Evolutionary conservation across 805 yeast genomes (phyloP), one percentile per base, ranked within the genome.

Genomic region (Schwanniomyces polymorphus): DNA sequence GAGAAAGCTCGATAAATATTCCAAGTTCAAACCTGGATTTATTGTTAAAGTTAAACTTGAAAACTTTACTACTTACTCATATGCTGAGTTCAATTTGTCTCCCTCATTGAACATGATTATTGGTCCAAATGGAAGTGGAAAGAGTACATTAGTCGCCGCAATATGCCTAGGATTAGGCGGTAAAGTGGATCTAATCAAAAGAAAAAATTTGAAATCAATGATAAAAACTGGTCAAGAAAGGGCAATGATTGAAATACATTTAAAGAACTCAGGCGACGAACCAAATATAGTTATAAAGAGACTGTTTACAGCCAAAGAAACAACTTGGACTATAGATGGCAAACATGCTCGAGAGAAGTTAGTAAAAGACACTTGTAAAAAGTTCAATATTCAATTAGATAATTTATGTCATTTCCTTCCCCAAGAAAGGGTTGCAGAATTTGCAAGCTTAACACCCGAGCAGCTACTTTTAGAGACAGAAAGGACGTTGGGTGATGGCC

Each of bases 111-210:
- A 94, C 61, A 82, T 94, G 85, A 87, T 94, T 48, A 86, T 94
- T 44, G 99, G 97, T 0, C 97, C 97, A 10, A 94, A 94, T 63
- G 99, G 99, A 29, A 81, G 96, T 0, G 99, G 99, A 6, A 94
- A 94, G 59, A 85, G 94, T 33, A 90, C 98, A 0, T 81, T 94
- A 57, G 91, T 94, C 4, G 88, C 97, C 50, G 98, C 97, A 0
- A 81, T 92, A 0, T 92, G 96, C 60, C 72, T 94, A 28, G 96
- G 97, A 0, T 68, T 94, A 14, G 92, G 86, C 1, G 98, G 97
- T 1, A 82, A 79, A 58, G 78, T 88, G 18, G 88, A 81, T 34
- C 70, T 82, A 38, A 78, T 91, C 48, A 95, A 94, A 4, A 68
- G 87, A 79, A 72, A 86, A 73, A 61, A 80, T 60, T 64, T 80